Evolutionary conservation across 2,329 filamentous ascomycete species (phyloP).

Genomic region (Aureobasidium sp.): DNA sequence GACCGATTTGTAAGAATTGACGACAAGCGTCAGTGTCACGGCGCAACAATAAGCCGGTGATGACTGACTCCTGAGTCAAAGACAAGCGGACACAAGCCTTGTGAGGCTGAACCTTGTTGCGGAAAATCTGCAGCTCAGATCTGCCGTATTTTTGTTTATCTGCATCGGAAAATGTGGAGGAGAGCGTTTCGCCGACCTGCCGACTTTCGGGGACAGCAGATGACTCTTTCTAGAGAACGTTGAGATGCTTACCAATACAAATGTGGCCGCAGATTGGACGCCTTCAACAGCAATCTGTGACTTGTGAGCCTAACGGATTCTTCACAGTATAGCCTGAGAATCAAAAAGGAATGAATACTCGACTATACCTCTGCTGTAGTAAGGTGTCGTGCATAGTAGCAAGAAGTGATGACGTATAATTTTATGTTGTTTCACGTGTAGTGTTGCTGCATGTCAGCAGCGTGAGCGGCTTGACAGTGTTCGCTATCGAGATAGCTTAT

Average conservation of each 20-base stretch:
- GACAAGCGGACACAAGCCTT: conserved; percentile 3
- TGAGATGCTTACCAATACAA: neutral
- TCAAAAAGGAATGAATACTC: neutral
- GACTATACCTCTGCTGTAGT: too few relatives aligned
- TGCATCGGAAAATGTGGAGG: conserved; percentile 4
- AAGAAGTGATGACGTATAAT: neutral
- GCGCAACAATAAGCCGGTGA: neutral
- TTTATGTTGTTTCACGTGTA: neutral
- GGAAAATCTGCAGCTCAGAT: neutral
- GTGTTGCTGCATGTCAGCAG: neutral
- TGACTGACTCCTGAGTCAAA: neutral
- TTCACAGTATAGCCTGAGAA: neutral
- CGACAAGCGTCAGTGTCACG: neutral
- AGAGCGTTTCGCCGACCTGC: neutral
- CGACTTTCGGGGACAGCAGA: neutral
- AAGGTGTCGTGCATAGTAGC: neutral
- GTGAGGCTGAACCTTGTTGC: conserved; percentile 4
- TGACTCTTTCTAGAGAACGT: neutral
- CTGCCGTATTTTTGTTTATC: neutral
- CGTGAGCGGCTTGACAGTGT: neutral
- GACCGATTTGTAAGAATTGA: neutral
- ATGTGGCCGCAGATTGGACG: too few relatives aligned
- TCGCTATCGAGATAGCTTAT: neutral
- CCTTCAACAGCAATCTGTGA: neutral
- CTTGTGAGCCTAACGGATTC: neutral